phyloP scores from a whole-genome alignment of 2,329 filamentous ascomycete species.

The Trichoderma sp. region DNA sequence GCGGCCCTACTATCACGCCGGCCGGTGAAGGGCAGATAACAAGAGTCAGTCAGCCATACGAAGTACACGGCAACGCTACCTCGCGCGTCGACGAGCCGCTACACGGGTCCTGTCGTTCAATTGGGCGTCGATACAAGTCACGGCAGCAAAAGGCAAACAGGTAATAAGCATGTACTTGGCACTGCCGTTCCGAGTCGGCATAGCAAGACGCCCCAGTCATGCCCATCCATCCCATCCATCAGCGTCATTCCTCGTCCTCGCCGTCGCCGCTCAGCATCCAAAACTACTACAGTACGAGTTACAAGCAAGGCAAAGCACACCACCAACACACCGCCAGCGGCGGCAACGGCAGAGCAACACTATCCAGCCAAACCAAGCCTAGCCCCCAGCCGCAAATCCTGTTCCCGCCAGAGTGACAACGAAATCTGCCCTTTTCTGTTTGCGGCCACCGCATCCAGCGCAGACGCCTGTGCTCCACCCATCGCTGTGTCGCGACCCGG shows the following conservation, averaged over 20 bases:
- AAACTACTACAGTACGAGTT: neutral
- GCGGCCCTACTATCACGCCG: neutral
- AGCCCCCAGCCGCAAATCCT: neutral
- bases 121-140: neutral
- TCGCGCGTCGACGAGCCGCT: neutral
- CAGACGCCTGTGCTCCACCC: neutral
- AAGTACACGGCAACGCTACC: neutral
- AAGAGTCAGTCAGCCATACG: neutral
- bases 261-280: constrained; percentile 9
- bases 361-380: neutral
- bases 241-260: constrained; percentile 13
- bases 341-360: constrained; percentile 11
- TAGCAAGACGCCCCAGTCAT: constrained; percentile 9
- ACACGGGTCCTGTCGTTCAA: neutral
- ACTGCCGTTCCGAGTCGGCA: neutral
- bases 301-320: neutral
- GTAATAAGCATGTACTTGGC: neutral
- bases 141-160: neutral
- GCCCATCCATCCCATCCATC: neutral
- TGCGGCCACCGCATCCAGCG: constrained; percentile 9
- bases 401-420: neutral
- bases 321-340: constrained; percentile 4
- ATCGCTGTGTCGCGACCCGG: neutral
- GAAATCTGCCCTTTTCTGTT: constrained; percentile 1
- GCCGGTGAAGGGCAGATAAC: neutral